phyloP scores from a whole-genome alignment of 1,139 yeast species.

The Taiozyma onychis region DNA sequence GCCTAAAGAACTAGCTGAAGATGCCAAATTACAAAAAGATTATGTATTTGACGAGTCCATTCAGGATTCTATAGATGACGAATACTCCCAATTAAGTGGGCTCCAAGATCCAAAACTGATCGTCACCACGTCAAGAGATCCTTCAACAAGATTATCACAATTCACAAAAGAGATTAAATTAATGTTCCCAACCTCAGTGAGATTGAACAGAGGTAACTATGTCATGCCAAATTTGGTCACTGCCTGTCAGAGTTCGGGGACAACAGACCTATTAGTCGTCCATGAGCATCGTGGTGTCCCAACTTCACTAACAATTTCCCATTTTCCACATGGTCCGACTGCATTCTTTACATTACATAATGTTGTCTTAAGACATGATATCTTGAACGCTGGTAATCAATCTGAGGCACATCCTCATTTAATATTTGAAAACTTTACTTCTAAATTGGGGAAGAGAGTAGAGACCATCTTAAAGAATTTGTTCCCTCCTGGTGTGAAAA shows the following conservation, averaged over 20 bases:
- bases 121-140: conserved; percentile 91
- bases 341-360: conserved; percentile 92
- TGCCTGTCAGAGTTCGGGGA: conserved; percentile 71
- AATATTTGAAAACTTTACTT: conserved; percentile 85
- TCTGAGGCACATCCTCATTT: conserved; percentile 92
- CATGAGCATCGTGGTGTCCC: conserved; percentile 99
- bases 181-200: conserved; percentile 82
- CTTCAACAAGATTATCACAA: conserved; percentile 77
- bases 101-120: conserved; percentile 87
- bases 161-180: conserved; percentile 90
- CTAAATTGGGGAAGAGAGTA: conserved; percentile 79
- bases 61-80: conserved; percentile 74
- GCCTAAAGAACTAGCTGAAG: conserved; percentile 87
- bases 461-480: conserved; percentile 77
- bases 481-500: conserved; percentile 96
- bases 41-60: conserved; percentile 77
- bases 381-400: conserved; percentile 78
- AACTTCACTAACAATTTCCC: conserved; percentile 85
- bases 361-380: conserved; percentile 90
- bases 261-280: conserved; percentile 77
- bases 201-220: conserved; percentile 90
- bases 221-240: conserved; percentile 79
- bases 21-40: conserved; percentile 71
- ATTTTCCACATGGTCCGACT: conserved; percentile 98
- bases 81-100: conserved; percentile 83